Percentiles rank a stretch among this genome's conserved stretches.
Conservation (phyloP, 768 basidiomycete species). For the Neoboletus brunneissimus region DNA sequence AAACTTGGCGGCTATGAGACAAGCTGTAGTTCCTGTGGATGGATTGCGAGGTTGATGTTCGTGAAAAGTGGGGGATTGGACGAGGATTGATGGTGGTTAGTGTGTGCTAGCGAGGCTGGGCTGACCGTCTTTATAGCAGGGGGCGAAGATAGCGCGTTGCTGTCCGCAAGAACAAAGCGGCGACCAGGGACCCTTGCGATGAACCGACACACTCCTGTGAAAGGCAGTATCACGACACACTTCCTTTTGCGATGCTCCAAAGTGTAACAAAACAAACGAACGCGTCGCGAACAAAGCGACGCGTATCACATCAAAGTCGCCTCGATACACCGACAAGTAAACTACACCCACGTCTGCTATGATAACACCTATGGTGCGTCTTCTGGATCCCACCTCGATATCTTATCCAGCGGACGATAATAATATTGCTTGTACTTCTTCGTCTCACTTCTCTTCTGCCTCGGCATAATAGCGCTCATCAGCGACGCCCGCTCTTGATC, state of each 20-base stretch:
- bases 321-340: constrained; percentile 13
- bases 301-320: constrained; percentile 14
- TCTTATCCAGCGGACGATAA: constrained; percentile 70
- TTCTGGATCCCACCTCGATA: constrained; percentile 71
- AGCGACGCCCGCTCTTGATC: constrained; percentile 69
- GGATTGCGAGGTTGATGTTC: background rate
- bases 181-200: background rate
- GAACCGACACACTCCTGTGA: constrained; percentile 17
- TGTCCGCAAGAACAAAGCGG: constrained; percentile 21
- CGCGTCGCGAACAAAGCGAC: background rate
- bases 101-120: background rate
- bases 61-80: background rate
- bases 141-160: too few species aligned
- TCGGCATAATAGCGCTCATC: constrained; percentile 71
- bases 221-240: constrained; percentile 14
- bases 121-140: constrained; percentile 20
- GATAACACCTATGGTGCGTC: constrained; percentile 40
- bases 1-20: background rate
- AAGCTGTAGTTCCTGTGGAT: background rate
- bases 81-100: background rate
- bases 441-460: constrained; percentile 71
- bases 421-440: constrained; percentile 88
- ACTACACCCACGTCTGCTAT: background rate
- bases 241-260: constrained; percentile 1
- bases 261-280: constrained; percentile 4